Evolutionary conservation across 2,329 filamentous ascomycete species (phyloP), one percentile per base, ranked within the genome.

Genomic region (Verticillium albo-atrum): DNA sequence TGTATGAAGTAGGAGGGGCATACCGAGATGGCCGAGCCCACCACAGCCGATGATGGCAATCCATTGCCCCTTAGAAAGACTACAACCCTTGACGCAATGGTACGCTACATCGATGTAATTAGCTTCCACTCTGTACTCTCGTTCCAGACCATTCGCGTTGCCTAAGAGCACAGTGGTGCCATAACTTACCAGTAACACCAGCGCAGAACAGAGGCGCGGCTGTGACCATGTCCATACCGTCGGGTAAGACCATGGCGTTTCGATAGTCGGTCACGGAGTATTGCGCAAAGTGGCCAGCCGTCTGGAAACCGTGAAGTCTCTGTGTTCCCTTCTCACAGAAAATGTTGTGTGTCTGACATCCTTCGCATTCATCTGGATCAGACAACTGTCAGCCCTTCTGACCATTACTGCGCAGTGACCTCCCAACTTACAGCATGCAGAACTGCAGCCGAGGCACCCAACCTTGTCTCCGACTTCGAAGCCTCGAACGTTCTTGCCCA

Each of bases 131-230:
- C n/a, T 3, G n/a, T 17, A 23, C 35, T 42, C n/a, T 6, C 7
- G 6, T 10, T 10, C 30, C 2, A 2, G 30, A 2, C 6, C 30
- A 32, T 10, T 10, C 30, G 10, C 35, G 35, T 6, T 17, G 9
- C 35, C 3, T 42, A 17, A 20, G n/a, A 6, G 17, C 9, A 5
- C 35, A 42, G 15, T 20, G 17, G 7, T 9, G 1, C 9, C 15
- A 20, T 6, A 17, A 7, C 35, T 17, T 42, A 42, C 35, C 15
- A 2, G 80, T 82, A 54, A 82, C 75, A 1, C 80, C 80, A 1
- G 80, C 80, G 62, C 80, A 82, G 64, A 82, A 80, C 5, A 82
- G 63, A 15, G 79, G 75, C 30, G 77, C 71, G 4, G 72, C 68
- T 14, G 63, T 69, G 52, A 68, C 68, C 53, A 76, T 67, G 50